Conservation (phyloP, 768 basidiomycete genomes). For the Solioccasus polychromus region DNA sequence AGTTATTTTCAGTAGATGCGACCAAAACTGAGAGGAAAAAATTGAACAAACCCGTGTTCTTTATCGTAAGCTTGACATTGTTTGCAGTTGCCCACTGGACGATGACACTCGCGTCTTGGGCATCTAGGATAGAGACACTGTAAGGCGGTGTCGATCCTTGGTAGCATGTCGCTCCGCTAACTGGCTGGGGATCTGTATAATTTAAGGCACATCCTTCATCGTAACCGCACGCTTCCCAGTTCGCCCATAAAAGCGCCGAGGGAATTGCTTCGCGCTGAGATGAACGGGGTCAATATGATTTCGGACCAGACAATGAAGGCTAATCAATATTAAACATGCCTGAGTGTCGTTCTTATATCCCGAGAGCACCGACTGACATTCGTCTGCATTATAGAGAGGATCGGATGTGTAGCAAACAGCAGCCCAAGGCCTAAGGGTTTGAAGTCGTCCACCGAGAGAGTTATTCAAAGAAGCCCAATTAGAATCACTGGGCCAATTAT, state of each 20-base stretch:
- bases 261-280: conserved; percentile 19
- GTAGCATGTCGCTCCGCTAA: conserved; percentile 7
- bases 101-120: conserved; percentile 20
- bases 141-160: conserved; percentile 24
- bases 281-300: not conserved
- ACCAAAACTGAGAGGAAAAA: not conserved
- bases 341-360: conserved; percentile 16
- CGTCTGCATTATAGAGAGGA: conserved; percentile 13
- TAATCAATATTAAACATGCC: conserved; percentile 7
- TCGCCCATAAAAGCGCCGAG: conserved; percentile 20
- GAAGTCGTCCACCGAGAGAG: conserved; percentile 17
- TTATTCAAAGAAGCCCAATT: conserved; percentile 14
- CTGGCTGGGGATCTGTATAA: conserved; percentile 15
- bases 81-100: conserved; percentile 19
- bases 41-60: conserved; percentile 18
- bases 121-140: conserved; percentile 14
- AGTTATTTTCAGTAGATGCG: not conserved
- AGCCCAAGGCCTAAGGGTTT: conserved; percentile 20
- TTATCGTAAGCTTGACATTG: conserved; percentile 19
- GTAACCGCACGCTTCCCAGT: conserved; percentile 23
- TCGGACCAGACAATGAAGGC: no score
- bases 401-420: conserved; percentile 21
- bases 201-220: conserved; percentile 18
- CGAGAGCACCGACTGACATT: conserved; percentile 12
- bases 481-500: conserved; percentile 7